Evolutionary conservation across 2,329 filamentous ascomycete genomes (phyloP).

Genomic region (Fusarium verrucosum): DNA sequence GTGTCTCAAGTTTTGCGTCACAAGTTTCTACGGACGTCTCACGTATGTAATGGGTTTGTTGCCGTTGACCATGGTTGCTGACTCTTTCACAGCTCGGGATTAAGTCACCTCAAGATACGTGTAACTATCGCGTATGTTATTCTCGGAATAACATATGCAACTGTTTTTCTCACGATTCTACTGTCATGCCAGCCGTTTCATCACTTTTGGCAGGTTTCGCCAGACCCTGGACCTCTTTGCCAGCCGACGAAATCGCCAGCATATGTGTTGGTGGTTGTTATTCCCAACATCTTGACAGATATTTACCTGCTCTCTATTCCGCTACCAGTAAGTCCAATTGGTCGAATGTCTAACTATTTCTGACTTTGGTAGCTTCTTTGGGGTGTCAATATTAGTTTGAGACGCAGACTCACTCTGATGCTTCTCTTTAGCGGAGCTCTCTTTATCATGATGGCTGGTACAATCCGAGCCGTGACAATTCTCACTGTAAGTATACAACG

Average conservation of each 20-base stretch:
- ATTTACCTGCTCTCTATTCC: constrained; percentile 34
- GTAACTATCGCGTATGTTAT: constrained; percentile 30
- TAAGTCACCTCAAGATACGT: constrained; percentile 23
- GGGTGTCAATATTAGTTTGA: constrained; percentile 38
- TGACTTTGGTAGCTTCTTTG: constrained; percentile 26
- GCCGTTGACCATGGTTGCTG: neutral
- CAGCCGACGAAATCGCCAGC: constrained; percentile 36
- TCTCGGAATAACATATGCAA: constrained; percentile 24
- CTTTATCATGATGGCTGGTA: constrained; percentile 39
- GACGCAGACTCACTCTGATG: constrained; percentile 37
- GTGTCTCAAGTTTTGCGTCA: constrained; percentile 45
- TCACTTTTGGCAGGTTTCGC: constrained; percentile 60
- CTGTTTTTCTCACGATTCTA: constrained; percentile 25
- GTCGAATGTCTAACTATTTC: rapidly evolving
- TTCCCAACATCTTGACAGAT: constrained; percentile 36
- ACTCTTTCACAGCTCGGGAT: constrained; percentile 23
- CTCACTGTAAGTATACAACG: neutral
- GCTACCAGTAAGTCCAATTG: constrained; percentile 11
- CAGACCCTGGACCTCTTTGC: constrained; percentile 46
- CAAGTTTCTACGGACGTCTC: constrained; percentile 43
- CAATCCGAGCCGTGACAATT: constrained; percentile 35
- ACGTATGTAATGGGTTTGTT: constrained; percentile 37
- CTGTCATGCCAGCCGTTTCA: constrained; percentile 49
- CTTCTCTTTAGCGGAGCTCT: constrained; percentile 34
- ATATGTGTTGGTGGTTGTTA: constrained; percentile 33